These are phyloP conservation scores for Annulohypoxylon bovei DNA, from an alignment of 495 filamentous ascomycete genomes.

Conservation along the genomic window DNA sequence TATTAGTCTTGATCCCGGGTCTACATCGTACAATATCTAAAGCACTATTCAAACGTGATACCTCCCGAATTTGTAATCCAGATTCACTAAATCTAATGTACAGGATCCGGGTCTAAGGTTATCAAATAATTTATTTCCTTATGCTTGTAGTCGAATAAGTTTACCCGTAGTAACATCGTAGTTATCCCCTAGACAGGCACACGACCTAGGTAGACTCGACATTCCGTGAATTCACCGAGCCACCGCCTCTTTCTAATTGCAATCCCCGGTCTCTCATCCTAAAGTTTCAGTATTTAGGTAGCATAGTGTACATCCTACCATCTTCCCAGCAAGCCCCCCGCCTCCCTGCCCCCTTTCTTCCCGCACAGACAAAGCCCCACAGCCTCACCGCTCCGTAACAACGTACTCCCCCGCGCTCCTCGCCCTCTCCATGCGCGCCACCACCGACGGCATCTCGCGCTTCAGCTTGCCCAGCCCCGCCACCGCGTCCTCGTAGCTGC, in stretches of 20 bases:
- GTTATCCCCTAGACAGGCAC: neutral
- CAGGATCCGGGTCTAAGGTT: too few species aligned
- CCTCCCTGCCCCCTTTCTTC: neutral
- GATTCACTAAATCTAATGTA: neutral
- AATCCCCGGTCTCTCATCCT: neutral
- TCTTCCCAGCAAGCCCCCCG: neutral
- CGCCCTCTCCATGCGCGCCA: conserved; percentile 83
- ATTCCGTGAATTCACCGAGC: neutral
- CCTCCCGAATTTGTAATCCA: neutral
- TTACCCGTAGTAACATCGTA: neutral
- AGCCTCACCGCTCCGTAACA: conserved; percentile 50
- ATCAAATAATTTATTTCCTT: too few species aligned
- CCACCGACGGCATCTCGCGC: conserved; percentile 71
- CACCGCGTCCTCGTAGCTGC: conserved; percentile 60
- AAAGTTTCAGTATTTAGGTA: neutral
- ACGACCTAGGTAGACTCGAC: neutral
- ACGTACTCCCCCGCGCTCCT: conserved; percentile 72
- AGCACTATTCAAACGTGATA: too few species aligned
- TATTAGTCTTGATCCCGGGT: neutral
- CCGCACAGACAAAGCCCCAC: neutral
- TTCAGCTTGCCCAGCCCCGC: conserved; percentile 63
- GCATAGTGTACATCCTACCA: neutral
- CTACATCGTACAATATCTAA: neutral
- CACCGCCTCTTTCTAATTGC: neutral
- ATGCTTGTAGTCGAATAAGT: neutral